phyloP scores from a whole-genome alignment of 306 rosid species.

The Hippophae rhamnoides region DNA sequence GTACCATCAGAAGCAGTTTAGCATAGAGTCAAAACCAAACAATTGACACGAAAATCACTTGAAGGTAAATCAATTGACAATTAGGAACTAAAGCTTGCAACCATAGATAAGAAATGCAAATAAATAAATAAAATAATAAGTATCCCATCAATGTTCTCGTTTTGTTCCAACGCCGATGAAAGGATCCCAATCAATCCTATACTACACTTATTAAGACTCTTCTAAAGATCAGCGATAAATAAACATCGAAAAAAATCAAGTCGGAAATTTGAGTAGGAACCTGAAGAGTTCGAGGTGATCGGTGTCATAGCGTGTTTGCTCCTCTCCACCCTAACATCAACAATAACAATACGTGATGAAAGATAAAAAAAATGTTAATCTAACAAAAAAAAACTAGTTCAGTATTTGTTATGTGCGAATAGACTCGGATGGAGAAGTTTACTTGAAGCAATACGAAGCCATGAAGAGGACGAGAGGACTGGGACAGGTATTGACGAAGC shows the following conservation, averaged over 20 bases:
- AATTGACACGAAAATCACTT: too few species aligned
- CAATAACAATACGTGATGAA: neutral
- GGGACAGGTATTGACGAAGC: constrained; percentile 45
- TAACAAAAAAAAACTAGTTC: neutral
- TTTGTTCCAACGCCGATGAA: too few species aligned
- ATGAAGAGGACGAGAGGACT: constrained; percentile 43
- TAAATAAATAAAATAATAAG: too few species aligned
- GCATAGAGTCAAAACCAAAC: neutral
- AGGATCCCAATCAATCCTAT: neutral
- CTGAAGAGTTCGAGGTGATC: constrained; percentile 83
- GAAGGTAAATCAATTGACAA: too few species aligned
- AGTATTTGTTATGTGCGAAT: neutral
- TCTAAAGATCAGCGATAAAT: neutral
- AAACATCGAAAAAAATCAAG: neutral
- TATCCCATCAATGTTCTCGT: too few species aligned
- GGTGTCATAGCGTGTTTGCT: constrained; percentile 74
- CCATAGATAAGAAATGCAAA: too few species aligned
- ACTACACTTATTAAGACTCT: neutral
- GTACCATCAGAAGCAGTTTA: neutral
- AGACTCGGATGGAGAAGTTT: neutral
- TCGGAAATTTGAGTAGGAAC: constrained; percentile 22
- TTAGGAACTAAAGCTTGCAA: too few species aligned
- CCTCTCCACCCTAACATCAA: constrained; percentile 64
- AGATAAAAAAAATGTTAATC: neutral
- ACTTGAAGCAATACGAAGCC: constrained; percentile 80